phyloP scores from a whole-genome alignment of 148 eudicot genomes.

The Vaccinium vitisidaea region DNA sequence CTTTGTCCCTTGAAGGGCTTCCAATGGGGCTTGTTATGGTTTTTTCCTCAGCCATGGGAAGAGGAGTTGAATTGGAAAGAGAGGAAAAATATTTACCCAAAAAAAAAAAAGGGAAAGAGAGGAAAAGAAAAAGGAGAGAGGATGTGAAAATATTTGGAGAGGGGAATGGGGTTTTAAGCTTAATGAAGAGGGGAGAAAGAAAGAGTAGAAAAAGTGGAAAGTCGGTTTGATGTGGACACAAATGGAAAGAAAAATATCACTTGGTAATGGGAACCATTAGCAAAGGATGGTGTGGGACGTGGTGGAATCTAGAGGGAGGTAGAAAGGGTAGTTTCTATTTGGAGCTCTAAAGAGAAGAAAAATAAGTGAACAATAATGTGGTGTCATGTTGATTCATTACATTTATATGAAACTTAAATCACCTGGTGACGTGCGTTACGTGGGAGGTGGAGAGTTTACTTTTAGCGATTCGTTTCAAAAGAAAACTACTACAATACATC shows the following conservation, averaged over 20 bases:
- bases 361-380: neutral
- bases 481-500: no score
- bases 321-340: neutral
- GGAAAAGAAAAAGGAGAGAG: neutral
- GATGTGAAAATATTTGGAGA: neutral
- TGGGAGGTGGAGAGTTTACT: neutral
- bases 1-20: conserved; percentile 4
- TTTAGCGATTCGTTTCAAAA: neutral
- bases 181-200: neutral
- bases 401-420: neutral
- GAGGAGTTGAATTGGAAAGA: neutral
- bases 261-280: no score
- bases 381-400: neutral
- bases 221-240: conserved; percentile 18
- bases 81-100: no score
- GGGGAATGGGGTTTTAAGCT: neutral
- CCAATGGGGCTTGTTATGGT: neutral
- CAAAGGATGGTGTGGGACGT: neutral
- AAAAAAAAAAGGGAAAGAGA: no score
- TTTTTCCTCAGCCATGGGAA: conserved; percentile 21
- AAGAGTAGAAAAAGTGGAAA: conserved; percentile 3
- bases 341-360: neutral
- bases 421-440: neutral
- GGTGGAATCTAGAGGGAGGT: neutral
- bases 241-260: neutral